These are phyloP conservation scores for Alisma plantagoaquatica DNA, from an alignment of 106 monocot genomes.

Conservation along the genomic window DNA sequence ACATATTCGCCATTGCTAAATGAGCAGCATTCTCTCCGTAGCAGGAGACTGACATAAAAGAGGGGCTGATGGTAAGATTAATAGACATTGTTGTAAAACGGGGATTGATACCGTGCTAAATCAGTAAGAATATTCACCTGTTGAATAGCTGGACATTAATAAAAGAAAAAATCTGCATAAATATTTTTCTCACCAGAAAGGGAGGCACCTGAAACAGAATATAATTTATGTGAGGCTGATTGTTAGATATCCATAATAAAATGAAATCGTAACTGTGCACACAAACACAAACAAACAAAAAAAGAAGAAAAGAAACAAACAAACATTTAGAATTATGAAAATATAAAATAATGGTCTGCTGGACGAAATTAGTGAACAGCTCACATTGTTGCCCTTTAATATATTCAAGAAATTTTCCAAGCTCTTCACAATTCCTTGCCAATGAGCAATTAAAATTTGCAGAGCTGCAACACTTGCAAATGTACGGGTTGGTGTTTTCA, in stretches of 20 bases:
- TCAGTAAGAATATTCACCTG: slow-evolving; percentile 32
- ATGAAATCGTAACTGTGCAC: no score
- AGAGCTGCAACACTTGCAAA: slow-evolving; percentile 60
- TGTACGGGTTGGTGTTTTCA: slow-evolving; percentile 68
- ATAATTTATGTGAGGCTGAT: no score
- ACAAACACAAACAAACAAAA: no score
- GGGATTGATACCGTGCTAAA: no score
- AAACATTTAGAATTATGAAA: no score
- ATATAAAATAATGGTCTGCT: no score
- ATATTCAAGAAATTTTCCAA: slow-evolving; percentile 75
- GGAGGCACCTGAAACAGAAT: slow-evolving; percentile 93
- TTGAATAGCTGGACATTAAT: slow-evolving; percentile 98
- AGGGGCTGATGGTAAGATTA: no score
- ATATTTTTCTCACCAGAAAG: slow-evolving; percentile 92
- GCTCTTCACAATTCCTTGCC: slow-evolving; percentile 95
- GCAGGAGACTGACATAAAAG: slow-evolving; percentile 52
- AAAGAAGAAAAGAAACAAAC: no score
- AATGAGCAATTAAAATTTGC: slow-evolving; percentile 87
- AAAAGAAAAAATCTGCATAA: slow-evolving; percentile 97
- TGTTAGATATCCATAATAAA: no score
- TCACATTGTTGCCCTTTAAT: slow-evolving; percentile 85
- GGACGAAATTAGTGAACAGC: no score
- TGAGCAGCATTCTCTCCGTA: slow-evolving; percentile 96
- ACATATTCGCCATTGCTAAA: slow-evolving; percentile 99
- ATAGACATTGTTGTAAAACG: no score